A percentile compares a stretch with the other conserved stretches of the same genome.
These are phyloP conservation scores for Santalum album DNA, from an alignment of 164 flowering plant species.

Conservation along the genomic window DNA sequence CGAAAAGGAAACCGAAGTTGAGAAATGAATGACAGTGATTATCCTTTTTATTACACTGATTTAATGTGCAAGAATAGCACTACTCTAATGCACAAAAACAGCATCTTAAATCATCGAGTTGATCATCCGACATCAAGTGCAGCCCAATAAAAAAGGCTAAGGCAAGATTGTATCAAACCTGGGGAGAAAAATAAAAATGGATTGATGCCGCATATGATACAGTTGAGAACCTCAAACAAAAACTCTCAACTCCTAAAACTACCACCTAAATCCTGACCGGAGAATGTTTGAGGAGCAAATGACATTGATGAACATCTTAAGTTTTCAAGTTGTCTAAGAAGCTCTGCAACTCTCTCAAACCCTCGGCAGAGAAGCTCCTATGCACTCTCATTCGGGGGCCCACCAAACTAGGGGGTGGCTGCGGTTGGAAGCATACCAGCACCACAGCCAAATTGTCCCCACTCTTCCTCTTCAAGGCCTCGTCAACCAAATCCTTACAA, in stretches of 20 bases:
- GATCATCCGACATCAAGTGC: slow-evolving; percentile 29
- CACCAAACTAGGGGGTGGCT: slow-evolving; percentile 74
- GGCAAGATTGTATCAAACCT: neutral
- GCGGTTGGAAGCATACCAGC: slow-evolving; percentile 71
- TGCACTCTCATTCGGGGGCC: slow-evolving; percentile 65
- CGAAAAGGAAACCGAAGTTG: no score
- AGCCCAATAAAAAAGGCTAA: neutral
- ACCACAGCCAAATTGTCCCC: slow-evolving; percentile 76
- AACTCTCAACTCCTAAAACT: slow-evolving; percentile 6
- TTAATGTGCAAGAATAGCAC: no score
- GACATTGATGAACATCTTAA: slow-evolving; percentile 15
- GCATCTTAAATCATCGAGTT: no score
- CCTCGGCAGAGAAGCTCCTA: slow-evolving; percentile 87
- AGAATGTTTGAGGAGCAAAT: neutral
- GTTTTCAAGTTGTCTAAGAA: slow-evolving; percentile 54
- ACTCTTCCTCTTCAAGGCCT: slow-evolving; percentile 81
- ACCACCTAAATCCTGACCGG: slow-evolving; percentile 1
- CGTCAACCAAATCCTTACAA: slow-evolving; percentile 68
- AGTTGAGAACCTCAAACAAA: slow-evolving; percentile 35
- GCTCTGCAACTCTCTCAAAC: slow-evolving; percentile 80
- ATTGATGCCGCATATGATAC: slow-evolving; percentile 70
- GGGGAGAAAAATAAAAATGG: neutral
- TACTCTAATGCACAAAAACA: no score
- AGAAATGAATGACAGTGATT: no score
- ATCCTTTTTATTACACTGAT: no score